Evolutionary conservation across 192 early-diverging fungal species (phyloP).

Genomic region (Phlyctochytrium arcticum): DNA sequence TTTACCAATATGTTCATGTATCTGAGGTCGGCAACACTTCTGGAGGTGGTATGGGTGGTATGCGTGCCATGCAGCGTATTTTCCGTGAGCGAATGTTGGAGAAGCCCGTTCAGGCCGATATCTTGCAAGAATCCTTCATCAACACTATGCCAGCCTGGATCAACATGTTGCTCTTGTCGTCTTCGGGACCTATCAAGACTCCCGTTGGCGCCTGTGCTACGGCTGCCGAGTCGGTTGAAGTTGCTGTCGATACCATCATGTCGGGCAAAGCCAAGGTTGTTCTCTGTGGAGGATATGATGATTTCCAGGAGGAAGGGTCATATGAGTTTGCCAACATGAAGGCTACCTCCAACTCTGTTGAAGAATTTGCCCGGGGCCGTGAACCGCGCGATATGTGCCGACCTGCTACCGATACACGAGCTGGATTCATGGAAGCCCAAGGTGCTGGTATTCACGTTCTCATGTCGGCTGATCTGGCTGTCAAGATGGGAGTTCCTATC

Average conservation of each 20-base stretch:
- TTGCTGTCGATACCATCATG: constrained; percentile 85
- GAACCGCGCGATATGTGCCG: constrained; percentile 84
- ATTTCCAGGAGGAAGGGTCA: constrained; percentile 88
- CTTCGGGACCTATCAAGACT: constrained; percentile 90
- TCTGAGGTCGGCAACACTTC: constrained; percentile 88
- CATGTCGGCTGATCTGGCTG: constrained; percentile 81
- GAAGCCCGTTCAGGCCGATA: constrained; percentile 82
- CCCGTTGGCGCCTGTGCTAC: constrained; percentile 93
- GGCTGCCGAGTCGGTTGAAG: constrained; percentile 84
- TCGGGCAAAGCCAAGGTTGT: constrained; percentile 90
- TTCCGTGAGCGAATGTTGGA: constrained; percentile 76
- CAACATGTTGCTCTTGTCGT: constrained; percentile 91
- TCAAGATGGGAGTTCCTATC: constrained; percentile 91
- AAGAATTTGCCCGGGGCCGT: constrained; percentile 83
- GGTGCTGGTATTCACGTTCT: constrained; percentile 86
- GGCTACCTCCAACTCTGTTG: constrained; percentile 78
- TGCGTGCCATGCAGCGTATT: constrained; percentile 69
- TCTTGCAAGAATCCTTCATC: constrained; percentile 94
- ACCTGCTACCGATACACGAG: constrained; percentile 82
- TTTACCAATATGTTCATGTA: constrained; percentile 94
- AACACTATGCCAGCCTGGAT: constrained; percentile 96
- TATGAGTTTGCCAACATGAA: constrained; percentile 98
- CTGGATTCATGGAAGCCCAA: constrained; percentile 90
- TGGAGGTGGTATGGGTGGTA: constrained; percentile 89
- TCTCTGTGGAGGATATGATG: constrained; percentile 90